These are phyloP conservation scores for Decorospora gaudefroyi DNA, from an alignment of 2,329 filamentous ascomycete genomes.

Conservation along the genomic window DNA sequence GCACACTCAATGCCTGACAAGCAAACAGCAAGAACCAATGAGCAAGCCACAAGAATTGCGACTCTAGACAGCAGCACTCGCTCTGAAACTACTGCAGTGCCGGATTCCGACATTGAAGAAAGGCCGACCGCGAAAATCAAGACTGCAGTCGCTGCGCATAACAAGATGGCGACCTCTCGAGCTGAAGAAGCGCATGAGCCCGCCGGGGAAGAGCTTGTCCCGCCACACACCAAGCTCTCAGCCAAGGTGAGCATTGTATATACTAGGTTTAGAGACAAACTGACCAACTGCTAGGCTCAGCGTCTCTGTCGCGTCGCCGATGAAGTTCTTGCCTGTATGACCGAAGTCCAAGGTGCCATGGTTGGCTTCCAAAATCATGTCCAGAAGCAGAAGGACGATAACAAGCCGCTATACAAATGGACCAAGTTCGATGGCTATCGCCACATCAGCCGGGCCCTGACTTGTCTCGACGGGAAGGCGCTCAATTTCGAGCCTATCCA, in stretches of 20 bases:
- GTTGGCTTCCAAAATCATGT: slow-evolving; percentile 12
- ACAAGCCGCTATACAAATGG: slow-evolving; percentile 24
- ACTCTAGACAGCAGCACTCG: not conserved
- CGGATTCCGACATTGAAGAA: not conserved
- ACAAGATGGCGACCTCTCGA: not conserved
- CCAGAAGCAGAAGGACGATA: slow-evolving; percentile 6
- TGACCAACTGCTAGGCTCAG: slow-evolving; percentile 1
- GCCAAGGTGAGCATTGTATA: not conserved
- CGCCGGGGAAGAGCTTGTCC: not conserved
- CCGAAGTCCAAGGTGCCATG: slow-evolving; percentile 18
- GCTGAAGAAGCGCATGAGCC: not conserved
- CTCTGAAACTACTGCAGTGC: no score
- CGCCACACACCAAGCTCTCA: not conserved
- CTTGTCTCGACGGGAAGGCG: slow-evolving; percentile 8
- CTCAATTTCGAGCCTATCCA: slow-evolving; percentile 2
- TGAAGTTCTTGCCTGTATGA: slow-evolving; percentile 13
- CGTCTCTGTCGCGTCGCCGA: slow-evolving; percentile 2
- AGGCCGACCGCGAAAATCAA: not conserved
- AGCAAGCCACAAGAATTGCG: not conserved
- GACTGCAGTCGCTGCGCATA: not conserved
- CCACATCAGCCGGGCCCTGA: slow-evolving; percentile 4
- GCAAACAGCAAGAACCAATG: not conserved
- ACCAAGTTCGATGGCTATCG: slow-evolving; percentile 15
- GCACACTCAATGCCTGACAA: not conserved
- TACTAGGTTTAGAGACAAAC: not conserved